Evolutionary conservation across 441 rosid genomes (phyloP), one percentile per base, ranked within the genome.

Genomic region (Croton laevigatus): DNA sequence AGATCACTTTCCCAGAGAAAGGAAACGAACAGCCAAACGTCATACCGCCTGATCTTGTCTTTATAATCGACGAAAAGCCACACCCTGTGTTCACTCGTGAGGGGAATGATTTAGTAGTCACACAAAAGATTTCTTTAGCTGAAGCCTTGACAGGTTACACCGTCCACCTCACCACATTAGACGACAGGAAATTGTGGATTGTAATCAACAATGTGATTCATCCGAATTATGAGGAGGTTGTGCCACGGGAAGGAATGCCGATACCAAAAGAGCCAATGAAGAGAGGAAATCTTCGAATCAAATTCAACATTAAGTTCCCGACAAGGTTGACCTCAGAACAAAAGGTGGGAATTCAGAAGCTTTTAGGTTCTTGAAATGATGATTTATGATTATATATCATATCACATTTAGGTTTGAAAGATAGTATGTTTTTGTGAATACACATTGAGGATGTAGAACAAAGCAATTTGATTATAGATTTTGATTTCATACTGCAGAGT

Each of bases 171-270:
- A 81, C 84, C 2, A 81, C 90, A 67, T 74, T 94, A 40, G 98
- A 91, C 48, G 95, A 97, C 60, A 79, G 97, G 76, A 88, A 64
- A 23, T 22, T 94, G 60, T 79, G 82, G 10, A 81, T 87, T 59
- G 88, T 94, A 0, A 65, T 91, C 62, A 84, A 73, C 82, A 88
- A 51, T 58, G 85, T 91, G 80, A 87, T 91, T 62, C 81, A 81
- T 78, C 94, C 97, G 6, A 71, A 60, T n/a, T 83, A 89, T 46
- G 97, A 90, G 78, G 97, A 87, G 78, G 83, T 90, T 48, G 83
- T 86, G 58, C 90, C 86, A 0, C 74, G 81, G 3, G 97, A 92
- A 80, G 97, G 98, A 17, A 92, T 92, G 97, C 98, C 98, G 5
- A 70, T 83, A 11, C 86, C 80, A 0, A 89, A 81, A 66, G 93